These are phyloP conservation scores for Metschnikowia kofuensis DNA, from an alignment of 805 yeast genomes.

Conservation along the genomic window DNA sequence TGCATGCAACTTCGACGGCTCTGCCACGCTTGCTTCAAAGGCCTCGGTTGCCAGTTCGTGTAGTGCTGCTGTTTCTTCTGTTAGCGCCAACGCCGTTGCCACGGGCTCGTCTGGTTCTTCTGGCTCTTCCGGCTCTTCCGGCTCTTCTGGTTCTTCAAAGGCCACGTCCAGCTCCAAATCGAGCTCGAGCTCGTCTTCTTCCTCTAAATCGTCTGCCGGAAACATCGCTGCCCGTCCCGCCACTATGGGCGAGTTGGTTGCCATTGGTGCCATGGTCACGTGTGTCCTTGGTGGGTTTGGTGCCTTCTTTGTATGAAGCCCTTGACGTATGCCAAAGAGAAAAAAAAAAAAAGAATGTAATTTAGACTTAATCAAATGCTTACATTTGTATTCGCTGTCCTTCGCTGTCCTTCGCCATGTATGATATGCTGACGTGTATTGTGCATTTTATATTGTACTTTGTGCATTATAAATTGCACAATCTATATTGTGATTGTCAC, in stretches of 20 bases:
- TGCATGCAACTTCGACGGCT: constrained; percentile 34
- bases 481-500: not conserved
- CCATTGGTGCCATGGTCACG: constrained; percentile 33
- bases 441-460: too few relatives aligned
- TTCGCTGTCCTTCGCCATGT: too few relatives aligned
- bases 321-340: not conserved
- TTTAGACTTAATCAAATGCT: too few relatives aligned
- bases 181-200: constrained; percentile 19
- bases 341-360: not conserved
- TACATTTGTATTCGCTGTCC: too few relatives aligned
- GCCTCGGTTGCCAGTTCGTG: constrained; percentile 29
- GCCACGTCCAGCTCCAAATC: constrained; percentile 23
- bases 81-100: constrained; percentile 16
- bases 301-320: constrained; percentile 26
- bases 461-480: too few relatives aligned
- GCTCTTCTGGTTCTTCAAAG: constrained; percentile 15
- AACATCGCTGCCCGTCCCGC: constrained; percentile 22
- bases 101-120: constrained; percentile 13
- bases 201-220: constrained; percentile 20
- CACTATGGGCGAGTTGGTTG: constrained; percentile 31
- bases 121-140: constrained; percentile 21
- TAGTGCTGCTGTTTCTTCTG: constrained; percentile 21
- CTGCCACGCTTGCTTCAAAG: constrained; percentile 47
- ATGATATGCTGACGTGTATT: too few relatives aligned
- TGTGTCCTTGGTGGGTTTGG: constrained; percentile 46